Base-by-base conservation (phyloP, 208 protist species). In the Leishmania lainsoni region DNA sequence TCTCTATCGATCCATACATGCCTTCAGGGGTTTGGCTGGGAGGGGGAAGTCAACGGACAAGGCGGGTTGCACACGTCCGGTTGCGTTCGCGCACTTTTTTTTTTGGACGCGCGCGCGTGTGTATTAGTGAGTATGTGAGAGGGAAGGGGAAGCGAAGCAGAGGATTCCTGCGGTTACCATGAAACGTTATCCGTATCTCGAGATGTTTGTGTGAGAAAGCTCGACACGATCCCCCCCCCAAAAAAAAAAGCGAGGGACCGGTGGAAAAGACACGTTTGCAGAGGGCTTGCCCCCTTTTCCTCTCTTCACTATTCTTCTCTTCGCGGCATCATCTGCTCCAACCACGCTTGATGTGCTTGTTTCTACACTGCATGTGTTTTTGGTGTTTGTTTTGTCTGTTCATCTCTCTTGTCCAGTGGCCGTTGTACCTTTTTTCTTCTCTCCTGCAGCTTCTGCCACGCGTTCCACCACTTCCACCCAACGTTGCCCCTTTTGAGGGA, bases 1-100 rank as follows among this genome's bases (percentile, higher is more conserved):
- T 61, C 71, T 75, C 71, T 58, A 75, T 45, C 20, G 66, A 72
- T 72, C 20, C 66, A 16, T 42, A 72, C 35, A 20, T 49, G 66
- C 12, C 66, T 72, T 72, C 17, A 51, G 39, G 42, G 39, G 66
- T 12, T 72, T 39, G 10, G 6, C 5, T 45, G 4, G 39, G 66
- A 14, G 5, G 32, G 20, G 39, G 66, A 14, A 17, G 20, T 72
- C 49, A 39, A 29, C 17, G 39, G 66, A 39, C 3, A 26, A 49
- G 32, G 39, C 8, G 9, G 5, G 39, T 45, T 35, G 20, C 39
- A 29, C 66, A 72, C 42, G 32, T 10, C 66, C 20, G 14, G 14
- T 49, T 49, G 66, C 20, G 0, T 26, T n/a, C 16, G 39, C 49
- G 66, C 39, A 42, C 9, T n/a, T 79, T 29, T 29, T 54, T 52